Percentiles rank a stretch among this genome's conserved stretches.
Evolutionary conservation across 2,329 filamentous ascomycete genomes (phyloP).

Genomic region (Tolypocladium cylindrosporum): DNA sequence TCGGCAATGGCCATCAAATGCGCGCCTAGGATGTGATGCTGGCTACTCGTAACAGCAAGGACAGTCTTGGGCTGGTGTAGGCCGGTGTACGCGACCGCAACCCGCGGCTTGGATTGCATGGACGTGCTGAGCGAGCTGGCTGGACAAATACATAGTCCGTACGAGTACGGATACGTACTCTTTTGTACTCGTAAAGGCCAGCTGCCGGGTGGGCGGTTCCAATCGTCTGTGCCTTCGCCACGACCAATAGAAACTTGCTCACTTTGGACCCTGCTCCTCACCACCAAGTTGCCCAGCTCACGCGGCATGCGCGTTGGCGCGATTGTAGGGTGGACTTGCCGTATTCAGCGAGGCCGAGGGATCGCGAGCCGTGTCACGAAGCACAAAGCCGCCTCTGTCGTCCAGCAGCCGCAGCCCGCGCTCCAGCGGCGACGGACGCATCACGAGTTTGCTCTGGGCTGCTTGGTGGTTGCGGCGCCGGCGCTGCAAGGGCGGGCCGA

Average conservation of each 20-base stretch:
- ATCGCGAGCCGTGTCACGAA: neutral
- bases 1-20: neutral
- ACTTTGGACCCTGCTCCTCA: constrained; percentile 10
- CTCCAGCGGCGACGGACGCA: neutral
- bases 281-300: constrained; percentile 2
- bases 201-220: neutral
- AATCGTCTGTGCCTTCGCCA: neutral
- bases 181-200: too few species aligned
- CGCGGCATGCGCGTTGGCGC: neutral
- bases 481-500: neutral
- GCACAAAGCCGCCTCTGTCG: neutral
- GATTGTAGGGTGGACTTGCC: neutral
- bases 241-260: constrained; percentile 33
- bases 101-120: neutral
- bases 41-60: neutral
- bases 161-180: too few species aligned
- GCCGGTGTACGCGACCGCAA: neutral
- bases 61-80: neutral
- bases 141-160: too few species aligned
- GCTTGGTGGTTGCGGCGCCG: neutral
- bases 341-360: neutral
- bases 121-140: too few species aligned
- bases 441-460: neutral
- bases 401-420: neutral
- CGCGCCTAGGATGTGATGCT: neutral